Evolutionary conservation across 2,329 filamentous ascomycete species (phyloP), one percentile per base, ranked within the genome.

Genomic region (Cercospora janseana): DNA sequence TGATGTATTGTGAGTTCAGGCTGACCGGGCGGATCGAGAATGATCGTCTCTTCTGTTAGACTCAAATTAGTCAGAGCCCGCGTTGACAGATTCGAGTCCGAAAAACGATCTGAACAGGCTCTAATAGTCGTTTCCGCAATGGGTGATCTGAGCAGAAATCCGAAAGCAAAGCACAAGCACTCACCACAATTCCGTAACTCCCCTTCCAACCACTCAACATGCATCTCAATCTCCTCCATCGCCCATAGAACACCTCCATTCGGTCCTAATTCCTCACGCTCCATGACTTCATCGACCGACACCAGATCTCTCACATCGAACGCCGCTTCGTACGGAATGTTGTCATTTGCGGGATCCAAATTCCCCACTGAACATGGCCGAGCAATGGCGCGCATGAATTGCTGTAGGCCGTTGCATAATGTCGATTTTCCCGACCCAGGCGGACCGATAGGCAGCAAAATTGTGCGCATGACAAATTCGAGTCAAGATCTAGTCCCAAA

Each of bases 371-470:
- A 94, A 75, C 89, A 95, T 70, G 94, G 91, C 49, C 93, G 86
- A 54, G 91, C 90, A 67, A 98, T 95, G 57, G 93, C 92, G 59
- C 86, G 86, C 79, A 97, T 86, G 74, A 98, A 98, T 73, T 98
- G 93, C 66, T 96, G 88, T 87, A 98, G 95, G 67, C 93, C 93
- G 82, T 97, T 89, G 76, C 92, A 97, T 69, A 95, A 96, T 6
- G 93, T 98, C 58, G 90, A 96, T 75, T 98, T 98, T 54, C 93
- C 93, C 23, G 90, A 84, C 63, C 93, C 93, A 5, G 93, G 93
- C 60, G 91, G 92, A n/a, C 93, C 93, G 41, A 67, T 63, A 15
- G 64, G 65, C 23, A 67, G 48, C 6, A 67, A 46, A 27, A 67
- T 55, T 15, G 61, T 65, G 34, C 55, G 48, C 57, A 32, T 50